Evolutionary conservation across 2,329 filamentous ascomycete genomes (phyloP).

Genomic region (Xylariales sp.): DNA sequence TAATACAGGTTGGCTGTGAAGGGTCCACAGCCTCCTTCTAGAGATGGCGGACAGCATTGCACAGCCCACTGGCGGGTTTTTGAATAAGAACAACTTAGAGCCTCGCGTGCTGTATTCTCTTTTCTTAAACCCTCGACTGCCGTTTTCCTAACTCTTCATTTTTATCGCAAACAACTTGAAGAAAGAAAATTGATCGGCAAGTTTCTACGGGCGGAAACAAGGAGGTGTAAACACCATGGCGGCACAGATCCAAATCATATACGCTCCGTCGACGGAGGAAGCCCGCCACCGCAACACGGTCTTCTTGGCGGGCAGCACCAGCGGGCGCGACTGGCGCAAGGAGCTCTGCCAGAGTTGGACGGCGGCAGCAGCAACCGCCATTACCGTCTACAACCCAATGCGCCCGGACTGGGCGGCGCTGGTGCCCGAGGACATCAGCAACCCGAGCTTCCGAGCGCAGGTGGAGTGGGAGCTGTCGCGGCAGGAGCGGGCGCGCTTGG

Average conservation of each 20-base stretch:
- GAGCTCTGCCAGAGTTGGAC: conserved; percentile 33
- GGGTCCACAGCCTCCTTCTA: too few relatives aligned
- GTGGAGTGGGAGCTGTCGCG: conserved; percentile 58
- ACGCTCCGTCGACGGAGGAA: conserved; percentile 20
- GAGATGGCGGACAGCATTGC: too few relatives aligned
- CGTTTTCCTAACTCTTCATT: too few relatives aligned
- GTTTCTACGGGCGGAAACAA: neutral
- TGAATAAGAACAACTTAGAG: too few relatives aligned
- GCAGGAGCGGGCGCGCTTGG: conserved; percentile 46
- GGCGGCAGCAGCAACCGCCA: conserved; percentile 35
- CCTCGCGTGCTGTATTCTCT: too few relatives aligned
- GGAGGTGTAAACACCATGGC: neutral
- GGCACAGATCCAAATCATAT: conserved; percentile 20
- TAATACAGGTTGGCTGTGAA: too few relatives aligned
- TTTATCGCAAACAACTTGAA: too few relatives aligned
- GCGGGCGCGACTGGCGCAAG: conserved; percentile 46
- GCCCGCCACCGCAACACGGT: conserved; percentile 27
- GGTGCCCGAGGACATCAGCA: conserved; percentile 45
- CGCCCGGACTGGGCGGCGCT: conserved; percentile 49
- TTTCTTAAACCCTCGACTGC: too few relatives aligned
- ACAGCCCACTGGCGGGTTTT: too few relatives aligned
- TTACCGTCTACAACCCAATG: conserved; percentile 55
- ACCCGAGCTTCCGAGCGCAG: conserved; percentile 46
- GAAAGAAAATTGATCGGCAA: neutral
- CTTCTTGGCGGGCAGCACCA: conserved; percentile 58